Evolutionary conservation across 1,284 basidiomycete species (phyloP), one percentile per base, ranked within the genome.

Genomic region (Violaceomyces palustris): DNA sequence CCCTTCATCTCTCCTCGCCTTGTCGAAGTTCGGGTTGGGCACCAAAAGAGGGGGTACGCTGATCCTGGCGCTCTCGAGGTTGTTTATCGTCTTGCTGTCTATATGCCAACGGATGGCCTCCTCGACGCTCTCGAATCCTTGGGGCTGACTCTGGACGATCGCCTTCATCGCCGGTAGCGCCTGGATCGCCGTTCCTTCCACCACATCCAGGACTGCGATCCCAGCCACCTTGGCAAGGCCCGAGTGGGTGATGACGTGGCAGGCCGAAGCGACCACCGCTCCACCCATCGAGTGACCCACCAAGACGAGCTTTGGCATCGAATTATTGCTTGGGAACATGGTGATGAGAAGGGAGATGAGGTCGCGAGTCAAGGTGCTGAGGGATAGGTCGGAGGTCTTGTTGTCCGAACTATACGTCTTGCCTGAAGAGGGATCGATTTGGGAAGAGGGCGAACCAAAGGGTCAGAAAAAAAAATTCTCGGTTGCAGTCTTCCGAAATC

Each of bases 21-120:
- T 32, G 27, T 35, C n/a, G 39, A 37, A 56, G 28, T 18, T 9
- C 12, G 55, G 52, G 22, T 67, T 58, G 5, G 42, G 39, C 34
- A 45, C 43, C 10, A 73, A 30, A 18, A 73, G 55, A 14, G 64
- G 55, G 8, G 67, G 64, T 6, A 73, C 69, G 32, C 65, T 69
- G 38, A 65, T 43, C 8, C 69, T 53, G 9, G 70, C 70, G 43
- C 69, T 72, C 6, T 64, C 46, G n/a, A 44, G 12, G 39, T 73
- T 73, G 24, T 50, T 47, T 29, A 73, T 61, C 9, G 63, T 64
- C 41, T 65, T 60, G 35, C 58, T 61, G 15, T 68, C 65, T 2
- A 60, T 93, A 88, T 98, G 93, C 93, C 94, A 99, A 58, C 87
- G 83, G 32, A 99, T 83, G 1, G 87, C 91, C 31, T 86, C 85